Percentiles rank a stretch among this genome's conserved stretches.
phyloP scores from a whole-genome alignment of 257 asterid genomes.

The Scutellaria baicalensis region DNA sequence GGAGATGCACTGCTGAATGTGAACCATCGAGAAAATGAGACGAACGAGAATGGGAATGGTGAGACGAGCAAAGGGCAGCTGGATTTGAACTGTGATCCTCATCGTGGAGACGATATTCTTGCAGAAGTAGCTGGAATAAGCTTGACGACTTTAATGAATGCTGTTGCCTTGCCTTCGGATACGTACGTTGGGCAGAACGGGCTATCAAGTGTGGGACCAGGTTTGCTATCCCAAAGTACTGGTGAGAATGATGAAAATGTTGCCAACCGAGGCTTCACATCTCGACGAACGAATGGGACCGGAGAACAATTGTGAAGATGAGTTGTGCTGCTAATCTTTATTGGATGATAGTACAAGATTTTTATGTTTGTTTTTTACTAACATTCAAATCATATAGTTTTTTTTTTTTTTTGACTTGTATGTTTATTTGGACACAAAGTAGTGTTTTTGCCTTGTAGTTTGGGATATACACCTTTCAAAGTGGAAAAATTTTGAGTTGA shows the following conservation, averaged over 20 bases:
- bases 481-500: neutral
- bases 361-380: neutral
- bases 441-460: neutral
- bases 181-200: conserved; percentile 30
- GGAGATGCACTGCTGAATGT: conserved; percentile 26
- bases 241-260: conserved; percentile 10
- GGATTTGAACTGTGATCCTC: conserved; percentile 81
- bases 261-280: conserved; percentile 1
- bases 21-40: conserved; percentile 24
- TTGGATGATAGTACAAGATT: neutral
- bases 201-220: neutral
- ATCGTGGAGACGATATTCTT: conserved; percentile 55
- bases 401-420: neutral
- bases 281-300: neutral
- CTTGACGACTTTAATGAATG: conserved; percentile 41
- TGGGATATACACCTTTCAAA: neutral
- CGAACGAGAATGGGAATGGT: conserved; percentile 20
- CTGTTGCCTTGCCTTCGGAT: conserved; percentile 39
- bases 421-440: neutral
- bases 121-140: conserved; percentile 51
- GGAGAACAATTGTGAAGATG: conserved; percentile 7
- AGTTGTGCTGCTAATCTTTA: neutral
- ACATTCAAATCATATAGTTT: neutral
- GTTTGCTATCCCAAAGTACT: neutral
- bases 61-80: conserved; percentile 39